These are phyloP conservation scores for Cucumis melo DNA, from an alignment of 306 rosid species.

Conservation along the genomic window DNA sequence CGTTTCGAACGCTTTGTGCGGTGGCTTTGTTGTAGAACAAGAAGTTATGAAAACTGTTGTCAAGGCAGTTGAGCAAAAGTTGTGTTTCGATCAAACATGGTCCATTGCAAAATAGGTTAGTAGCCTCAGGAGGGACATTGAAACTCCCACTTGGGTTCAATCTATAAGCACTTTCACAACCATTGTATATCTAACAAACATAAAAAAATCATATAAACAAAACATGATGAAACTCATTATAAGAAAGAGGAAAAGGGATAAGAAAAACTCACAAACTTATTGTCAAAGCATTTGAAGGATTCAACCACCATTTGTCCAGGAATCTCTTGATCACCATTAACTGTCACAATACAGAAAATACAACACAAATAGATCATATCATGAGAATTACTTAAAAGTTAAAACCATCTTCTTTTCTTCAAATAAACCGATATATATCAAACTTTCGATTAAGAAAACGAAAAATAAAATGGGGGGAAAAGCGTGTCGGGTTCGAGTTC, in stretches of 20 bases:
- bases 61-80: slow-evolving; percentile 35
- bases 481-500: background rate
- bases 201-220: too few relatives aligned
- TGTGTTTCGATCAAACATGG: slow-evolving; percentile 51
- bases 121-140: slow-evolving; percentile 28
- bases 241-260: background rate
- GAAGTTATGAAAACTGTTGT: slow-evolving; percentile 21
- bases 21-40: slow-evolving; percentile 41
- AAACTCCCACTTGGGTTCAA: slow-evolving; percentile 50
- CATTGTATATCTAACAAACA: slow-evolving; percentile 21
- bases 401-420: background rate
- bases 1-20: slow-evolving; percentile 26
- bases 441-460: background rate
- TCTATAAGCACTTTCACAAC: slow-evolving; percentile 38
- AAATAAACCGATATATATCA: background rate
- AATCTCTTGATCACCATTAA: slow-evolving; percentile 16
- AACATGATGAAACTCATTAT: too few relatives aligned
- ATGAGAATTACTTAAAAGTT: background rate
- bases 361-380: background rate
- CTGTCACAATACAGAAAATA: slow-evolving; percentile 12
- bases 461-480: background rate
- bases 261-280: slow-evolving; percentile 26
- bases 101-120: slow-evolving; percentile 38
- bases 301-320: slow-evolving; percentile 25
- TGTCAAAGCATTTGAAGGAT: slow-evolving; percentile 37